A percentile compares a stretch with the other conserved stretches of the same genome.
Evolutionary conservation across 495 filamentous ascomycete species (phyloP).

Genomic region (Aspergillus bertholletiae): DNA sequence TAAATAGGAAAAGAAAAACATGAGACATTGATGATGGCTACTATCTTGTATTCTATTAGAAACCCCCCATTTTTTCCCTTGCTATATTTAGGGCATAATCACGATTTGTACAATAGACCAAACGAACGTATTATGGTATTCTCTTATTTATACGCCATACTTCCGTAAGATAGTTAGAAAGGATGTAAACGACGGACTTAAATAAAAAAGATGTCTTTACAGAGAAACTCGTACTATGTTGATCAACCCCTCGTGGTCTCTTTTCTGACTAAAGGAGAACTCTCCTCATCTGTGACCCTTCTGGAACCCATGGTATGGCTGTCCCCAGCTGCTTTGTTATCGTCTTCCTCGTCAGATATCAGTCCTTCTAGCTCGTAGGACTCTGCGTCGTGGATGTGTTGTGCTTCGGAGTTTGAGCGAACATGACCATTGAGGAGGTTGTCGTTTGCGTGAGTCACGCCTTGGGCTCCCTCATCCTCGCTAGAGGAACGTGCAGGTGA

Average conservation of each 20-base stretch:
- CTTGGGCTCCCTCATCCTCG: conserved; percentile 12
- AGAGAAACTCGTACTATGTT: conserved; percentile 3
- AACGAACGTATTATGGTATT: neutral
- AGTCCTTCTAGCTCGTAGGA: conserved; percentile 89
- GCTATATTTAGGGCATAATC: neutral
- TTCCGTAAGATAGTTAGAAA: neutral
- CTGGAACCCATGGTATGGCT: conserved; percentile 20
- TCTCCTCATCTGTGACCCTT: conserved; percentile 36
- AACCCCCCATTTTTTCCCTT: neutral
- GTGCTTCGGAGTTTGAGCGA: conserved; percentile 40
- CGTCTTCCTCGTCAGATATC: conserved; percentile 72
- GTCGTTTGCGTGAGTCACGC: conserved; percentile 9
- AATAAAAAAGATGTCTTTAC: neutral
- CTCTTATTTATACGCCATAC: neutral
- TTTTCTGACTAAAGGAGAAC: conserved; percentile 25
- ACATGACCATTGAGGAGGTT: conserved; percentile 54
- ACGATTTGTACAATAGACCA: conserved; percentile 20
- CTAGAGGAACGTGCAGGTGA: conserved; percentile 15
- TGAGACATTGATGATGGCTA: neutral
- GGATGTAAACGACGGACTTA: neutral
- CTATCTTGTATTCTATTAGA: neutral
- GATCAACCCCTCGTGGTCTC: conserved; percentile 12
- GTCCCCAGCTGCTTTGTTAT: conserved; percentile 16
- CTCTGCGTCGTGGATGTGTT: conserved; percentile 68
- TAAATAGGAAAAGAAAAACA: neutral